Percentiles rank a stretch among this genome's conserved stretches.
These are phyloP conservation scores for Exophiala mesophila DNA, from an alignment of 2,329 filamentous ascomycete genomes.

Conservation along the genomic window DNA sequence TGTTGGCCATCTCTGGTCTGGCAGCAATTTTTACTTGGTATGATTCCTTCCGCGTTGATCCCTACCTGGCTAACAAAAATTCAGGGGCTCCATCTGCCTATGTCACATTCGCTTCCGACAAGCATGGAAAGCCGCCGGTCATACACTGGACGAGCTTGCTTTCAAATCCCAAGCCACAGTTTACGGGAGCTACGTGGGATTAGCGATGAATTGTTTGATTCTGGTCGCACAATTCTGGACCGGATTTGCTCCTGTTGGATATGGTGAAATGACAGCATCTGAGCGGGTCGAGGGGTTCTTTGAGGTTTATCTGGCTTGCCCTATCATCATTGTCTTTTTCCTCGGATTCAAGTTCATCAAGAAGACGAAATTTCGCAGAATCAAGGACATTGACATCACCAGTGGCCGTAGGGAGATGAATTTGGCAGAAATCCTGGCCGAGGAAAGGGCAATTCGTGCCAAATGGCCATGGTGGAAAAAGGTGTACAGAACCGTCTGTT, in stretches of 20 bases:
- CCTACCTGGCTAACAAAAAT: too few relatives aligned
- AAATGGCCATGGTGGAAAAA: conserved; percentile 73
- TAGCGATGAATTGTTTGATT: conserved; percentile 52
- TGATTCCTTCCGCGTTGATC: too few relatives aligned
- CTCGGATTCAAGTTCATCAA: conserved; percentile 70
- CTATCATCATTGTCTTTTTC: conserved; percentile 49
- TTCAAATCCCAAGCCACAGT: conserved; percentile 60
- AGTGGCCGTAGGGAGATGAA: conserved; percentile 83
- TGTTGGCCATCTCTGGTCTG: conserved; percentile 69
- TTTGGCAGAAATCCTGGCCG: conserved; percentile 68
- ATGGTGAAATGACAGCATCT: conserved; percentile 24
- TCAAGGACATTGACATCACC: conserved; percentile 75
- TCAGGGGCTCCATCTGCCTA: conserved; percentile 59
- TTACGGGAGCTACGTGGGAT: conserved; percentile 58
- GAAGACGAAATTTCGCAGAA: conserved; percentile 62
- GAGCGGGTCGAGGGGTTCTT: conserved; percentile 28
- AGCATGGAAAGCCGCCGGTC: conserved; percentile 56
- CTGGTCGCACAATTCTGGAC: conserved; percentile 49
- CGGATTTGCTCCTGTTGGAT: conserved; percentile 27
- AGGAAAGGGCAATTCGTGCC: conserved; percentile 70
- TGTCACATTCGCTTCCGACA: conserved; percentile 63
- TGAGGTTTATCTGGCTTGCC: conserved; percentile 30
- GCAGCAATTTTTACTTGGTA: conserved; percentile 70
- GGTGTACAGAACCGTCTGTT: conserved; percentile 69
- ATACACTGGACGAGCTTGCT: conserved; percentile 58